A percentile compares a stretch with the other conserved stretches of the same genome.
phyloP scores from a whole-genome alignment of 495 filamentous ascomycete species.

The Hypomontagnella submonticulosa region DNA sequence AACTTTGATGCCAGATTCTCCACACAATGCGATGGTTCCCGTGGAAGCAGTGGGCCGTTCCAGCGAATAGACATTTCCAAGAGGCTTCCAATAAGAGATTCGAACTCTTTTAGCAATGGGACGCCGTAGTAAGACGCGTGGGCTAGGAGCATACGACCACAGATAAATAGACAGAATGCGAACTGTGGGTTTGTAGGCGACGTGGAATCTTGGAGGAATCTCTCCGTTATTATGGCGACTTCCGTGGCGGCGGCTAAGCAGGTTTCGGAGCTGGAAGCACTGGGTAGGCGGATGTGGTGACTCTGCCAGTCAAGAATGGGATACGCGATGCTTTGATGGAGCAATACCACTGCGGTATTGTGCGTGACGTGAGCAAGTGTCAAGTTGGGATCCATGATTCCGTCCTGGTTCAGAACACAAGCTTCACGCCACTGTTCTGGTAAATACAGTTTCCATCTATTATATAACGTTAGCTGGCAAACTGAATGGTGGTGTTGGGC shows the following conservation, averaged over 20 bases:
- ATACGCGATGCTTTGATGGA: slow-evolving; percentile 60
- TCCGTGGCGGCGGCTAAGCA: slow-evolving; percentile 56
- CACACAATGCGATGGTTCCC: slow-evolving; percentile 27
- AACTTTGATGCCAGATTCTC: slow-evolving; percentile 53
- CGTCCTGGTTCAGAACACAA: slow-evolving; percentile 45
- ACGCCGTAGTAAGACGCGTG: slow-evolving; percentile 46
- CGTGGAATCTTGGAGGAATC: slow-evolving; percentile 50
- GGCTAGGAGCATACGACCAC: slow-evolving; percentile 50
- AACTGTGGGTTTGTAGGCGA: slow-evolving; percentile 51
- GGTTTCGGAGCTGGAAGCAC: slow-evolving; percentile 54
- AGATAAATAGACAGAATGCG: slow-evolving; percentile 56
- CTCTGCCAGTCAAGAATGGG: slow-evolving; percentile 51
- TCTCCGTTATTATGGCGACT: slow-evolving; percentile 51
- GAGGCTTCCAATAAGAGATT: slow-evolving; percentile 44
- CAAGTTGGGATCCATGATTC: slow-evolving; percentile 58
- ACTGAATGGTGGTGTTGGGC: not conserved
- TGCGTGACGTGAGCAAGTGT: slow-evolving; percentile 60
- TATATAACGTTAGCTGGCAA: not conserved
- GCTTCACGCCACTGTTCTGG: slow-evolving; percentile 52
- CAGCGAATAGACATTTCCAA: slow-evolving; percentile 51
- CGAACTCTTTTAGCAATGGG: slow-evolving; percentile 41
- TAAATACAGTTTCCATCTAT: slow-evolving; percentile 52
- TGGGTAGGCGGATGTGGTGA: slow-evolving; percentile 49
- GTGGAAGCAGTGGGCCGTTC: slow-evolving; percentile 13
- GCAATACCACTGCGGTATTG: slow-evolving; percentile 58